phyloP scores from a whole-genome alignment of 2,329 filamentous ascomycete species.

The Hypoxylon sp. region DNA sequence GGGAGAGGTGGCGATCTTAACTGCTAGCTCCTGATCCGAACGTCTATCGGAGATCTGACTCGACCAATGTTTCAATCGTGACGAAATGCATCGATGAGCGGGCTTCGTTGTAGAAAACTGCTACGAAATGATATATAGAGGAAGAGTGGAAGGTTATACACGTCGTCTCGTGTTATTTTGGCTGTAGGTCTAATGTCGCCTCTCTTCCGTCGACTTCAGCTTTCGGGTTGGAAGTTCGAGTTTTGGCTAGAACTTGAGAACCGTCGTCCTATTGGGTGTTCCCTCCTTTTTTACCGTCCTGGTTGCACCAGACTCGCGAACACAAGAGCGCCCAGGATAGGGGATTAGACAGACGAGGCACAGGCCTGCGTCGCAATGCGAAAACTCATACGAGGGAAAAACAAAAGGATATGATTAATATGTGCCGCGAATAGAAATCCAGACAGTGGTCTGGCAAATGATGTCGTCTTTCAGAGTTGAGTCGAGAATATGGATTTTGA shows the following conservation, averaged over 20 bases:
- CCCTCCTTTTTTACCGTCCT: slow-evolving; percentile 36
- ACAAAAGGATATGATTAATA: slow-evolving; percentile 31
- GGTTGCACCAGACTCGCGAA: slow-evolving; percentile 31
- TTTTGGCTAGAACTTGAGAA: slow-evolving; percentile 38
- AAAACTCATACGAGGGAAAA: slow-evolving; percentile 24
- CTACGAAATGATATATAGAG: slow-evolving; percentile 39
- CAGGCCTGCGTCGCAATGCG: slow-evolving; percentile 33
- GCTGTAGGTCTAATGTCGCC: slow-evolving; percentile 30
- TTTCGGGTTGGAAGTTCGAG: slow-evolving; percentile 32
- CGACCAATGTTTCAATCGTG: slow-evolving; percentile 45
- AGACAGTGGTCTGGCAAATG: slow-evolving; percentile 15
- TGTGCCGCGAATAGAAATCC: slow-evolving; percentile 29
- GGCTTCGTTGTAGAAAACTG: slow-evolving; percentile 21
- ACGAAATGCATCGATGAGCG: slow-evolving; percentile 45
- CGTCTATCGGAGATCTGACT: slow-evolving; percentile 45
- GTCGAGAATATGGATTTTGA: slow-evolving; percentile 32
- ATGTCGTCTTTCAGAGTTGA: slow-evolving; percentile 23
- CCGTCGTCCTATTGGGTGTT: slow-evolving; percentile 40
- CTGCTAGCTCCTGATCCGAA: slow-evolving; percentile 39
- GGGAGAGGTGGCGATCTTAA: slow-evolving; percentile 35
- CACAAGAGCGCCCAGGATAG: slow-evolving; percentile 30
- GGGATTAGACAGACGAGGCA: slow-evolving; percentile 34
- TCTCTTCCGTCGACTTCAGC: slow-evolving; percentile 35
- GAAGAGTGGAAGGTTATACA: slow-evolving; percentile 20
- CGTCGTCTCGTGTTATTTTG: slow-evolving; percentile 29